Evolutionary conservation across 176 grass and related monocot species (phyloP).

Genomic region (Triticum monococcum): DNA sequence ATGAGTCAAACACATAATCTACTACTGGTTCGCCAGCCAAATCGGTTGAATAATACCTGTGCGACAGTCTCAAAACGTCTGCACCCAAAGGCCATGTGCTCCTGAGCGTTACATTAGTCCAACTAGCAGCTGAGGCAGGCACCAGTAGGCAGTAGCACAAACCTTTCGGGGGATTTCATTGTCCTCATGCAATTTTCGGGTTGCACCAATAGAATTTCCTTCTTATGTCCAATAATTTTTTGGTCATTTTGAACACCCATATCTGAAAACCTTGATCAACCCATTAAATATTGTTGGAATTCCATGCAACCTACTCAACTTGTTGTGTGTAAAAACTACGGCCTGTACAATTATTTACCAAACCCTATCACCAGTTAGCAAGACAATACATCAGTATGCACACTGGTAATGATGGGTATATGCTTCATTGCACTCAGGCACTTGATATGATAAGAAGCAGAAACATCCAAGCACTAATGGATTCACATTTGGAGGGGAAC

Average conservation of each 20-base stretch:
- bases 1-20: no score
- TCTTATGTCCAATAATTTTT: background rate
- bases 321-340: background rate
- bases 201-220: background rate
- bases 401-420: background rate
- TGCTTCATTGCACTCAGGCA: constrained; percentile 49
- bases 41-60: no score
- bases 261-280: background rate
- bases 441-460: constrained; percentile 81
- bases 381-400: background rate
- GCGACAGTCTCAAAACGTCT: no score
- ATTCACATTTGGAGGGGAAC: constrained; percentile 93
- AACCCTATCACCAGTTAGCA: background rate
- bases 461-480: constrained; percentile 82
- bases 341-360: background rate
- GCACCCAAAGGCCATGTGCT: no score
- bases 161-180: background rate
- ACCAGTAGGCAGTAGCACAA: background rate
- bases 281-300: background rate
- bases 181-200: background rate
- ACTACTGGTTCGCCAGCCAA: no score
- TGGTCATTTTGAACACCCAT: background rate
- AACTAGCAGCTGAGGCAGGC: background rate
- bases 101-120: background rate
- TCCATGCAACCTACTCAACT: background rate